Evolutionary conservation across 495 filamentous ascomycete genomes (phyloP).

Genomic region (Clohesyomyces aquaticus): DNA sequence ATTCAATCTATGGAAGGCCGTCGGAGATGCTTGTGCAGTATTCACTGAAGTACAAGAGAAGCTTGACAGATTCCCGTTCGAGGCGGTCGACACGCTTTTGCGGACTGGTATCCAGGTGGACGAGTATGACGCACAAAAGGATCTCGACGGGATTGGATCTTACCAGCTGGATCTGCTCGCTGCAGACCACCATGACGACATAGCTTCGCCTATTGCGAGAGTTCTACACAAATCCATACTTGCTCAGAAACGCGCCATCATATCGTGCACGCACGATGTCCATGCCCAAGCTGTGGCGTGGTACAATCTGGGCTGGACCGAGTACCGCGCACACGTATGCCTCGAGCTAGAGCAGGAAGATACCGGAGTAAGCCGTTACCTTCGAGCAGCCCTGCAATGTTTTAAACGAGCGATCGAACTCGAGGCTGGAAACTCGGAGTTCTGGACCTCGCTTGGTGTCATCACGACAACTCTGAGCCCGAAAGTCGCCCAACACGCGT

Average conservation of each 20-base stretch:
- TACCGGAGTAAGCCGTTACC: slow-evolving; percentile 60
- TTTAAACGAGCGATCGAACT: slow-evolving; percentile 97
- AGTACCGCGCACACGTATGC: slow-evolving; percentile 76
- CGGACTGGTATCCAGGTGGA: slow-evolving; percentile 44
- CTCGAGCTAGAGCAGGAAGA: slow-evolving; percentile 51
- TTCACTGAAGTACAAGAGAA: slow-evolving; percentile 77
- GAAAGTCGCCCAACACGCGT: slow-evolving; percentile 87
- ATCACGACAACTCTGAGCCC: slow-evolving; percentile 83
- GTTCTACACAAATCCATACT: slow-evolving; percentile 73
- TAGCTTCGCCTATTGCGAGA: slow-evolving; percentile 51
- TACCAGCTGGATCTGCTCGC: slow-evolving; percentile 46
- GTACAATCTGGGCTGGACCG: slow-evolving; percentile 95
- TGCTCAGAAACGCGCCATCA: slow-evolving; percentile 83
- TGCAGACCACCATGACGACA: slow-evolving; percentile 49
- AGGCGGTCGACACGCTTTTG: slow-evolving; percentile 61
- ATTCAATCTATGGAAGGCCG: slow-evolving; percentile 93
- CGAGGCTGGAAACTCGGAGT: slow-evolving; percentile 92
- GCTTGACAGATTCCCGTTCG: slow-evolving; percentile 59
- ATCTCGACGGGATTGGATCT: slow-evolving; percentile 70
- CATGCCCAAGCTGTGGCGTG: slow-evolving; percentile 95
- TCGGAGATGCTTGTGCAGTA: slow-evolving; percentile 85
- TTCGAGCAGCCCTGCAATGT: slow-evolving; percentile 82
- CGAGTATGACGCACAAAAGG: slow-evolving; percentile 64
- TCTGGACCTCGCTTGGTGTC: slow-evolving; percentile 96
- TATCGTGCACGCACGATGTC: slow-evolving; percentile 69